phyloP scores from a whole-genome alignment of 2,329 filamentous ascomycete species.

The Sclerotinia glacialis region DNA sequence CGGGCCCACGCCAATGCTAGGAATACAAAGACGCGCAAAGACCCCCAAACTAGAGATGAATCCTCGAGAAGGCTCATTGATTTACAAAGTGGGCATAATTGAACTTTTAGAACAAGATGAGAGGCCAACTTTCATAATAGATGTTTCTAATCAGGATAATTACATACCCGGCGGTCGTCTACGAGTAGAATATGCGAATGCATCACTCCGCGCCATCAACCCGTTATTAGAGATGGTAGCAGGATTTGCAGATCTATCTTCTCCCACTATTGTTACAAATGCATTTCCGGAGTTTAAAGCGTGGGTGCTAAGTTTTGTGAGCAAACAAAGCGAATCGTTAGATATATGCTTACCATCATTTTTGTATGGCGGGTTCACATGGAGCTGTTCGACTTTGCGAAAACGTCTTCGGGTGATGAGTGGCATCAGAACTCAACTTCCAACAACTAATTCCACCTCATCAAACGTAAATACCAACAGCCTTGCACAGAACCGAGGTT shows the following conservation, averaged over 20 bases:
- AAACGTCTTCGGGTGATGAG: constrained; percentile 67
- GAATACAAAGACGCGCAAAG: neutral
- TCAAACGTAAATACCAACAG: constrained; percentile 1
- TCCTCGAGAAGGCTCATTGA: constrained; percentile 49
- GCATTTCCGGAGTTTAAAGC: constrained; percentile 64
- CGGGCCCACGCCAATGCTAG: neutral
- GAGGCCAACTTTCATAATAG: constrained; percentile 72
- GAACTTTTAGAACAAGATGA: constrained; percentile 76
- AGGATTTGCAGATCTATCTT: constrained; percentile 33
- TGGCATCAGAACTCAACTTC: constrained; percentile 43
- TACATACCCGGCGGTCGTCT: constrained; percentile 51
- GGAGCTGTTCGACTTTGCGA: constrained; percentile 69
- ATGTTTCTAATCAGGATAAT: constrained; percentile 59
- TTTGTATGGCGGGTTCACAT: constrained; percentile 62
- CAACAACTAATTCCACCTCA: neutral
- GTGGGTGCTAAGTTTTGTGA: constrained; percentile 62
- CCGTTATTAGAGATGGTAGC: constrained; percentile 35
- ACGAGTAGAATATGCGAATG: constrained; percentile 66
- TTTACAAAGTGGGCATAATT: constrained; percentile 64
- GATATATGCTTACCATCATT: constrained; percentile 55
- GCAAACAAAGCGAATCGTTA: constrained; percentile 50
- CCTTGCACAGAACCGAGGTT: neutral
- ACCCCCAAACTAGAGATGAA: constrained; percentile 35
- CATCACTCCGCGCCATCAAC: constrained; percentile 54
- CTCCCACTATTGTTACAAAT: constrained; percentile 40